Evolutionary conservation across 192 early-diverging fungal genomes (phyloP), one percentile per base, ranked within the genome.

Genomic region (Backusella tarrabulga): DNA sequence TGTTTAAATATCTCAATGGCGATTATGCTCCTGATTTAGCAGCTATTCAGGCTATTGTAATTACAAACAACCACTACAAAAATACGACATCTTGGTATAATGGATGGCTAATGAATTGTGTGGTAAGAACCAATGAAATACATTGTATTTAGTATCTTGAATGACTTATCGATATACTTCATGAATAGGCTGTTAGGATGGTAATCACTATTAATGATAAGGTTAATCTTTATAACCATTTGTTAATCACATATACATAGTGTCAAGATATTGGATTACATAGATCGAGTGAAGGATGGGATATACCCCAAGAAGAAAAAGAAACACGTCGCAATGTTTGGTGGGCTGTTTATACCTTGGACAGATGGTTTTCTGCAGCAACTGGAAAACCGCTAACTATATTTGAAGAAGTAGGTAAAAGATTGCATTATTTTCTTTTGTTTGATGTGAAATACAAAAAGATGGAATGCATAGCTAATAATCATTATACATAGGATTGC

Each of bases 41-140:
- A 1, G 75, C 72, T 19, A 73, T 81, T 8, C 80, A 81, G 38
- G 76, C 80, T 5, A 60, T 77, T 69, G 40, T 81, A 11, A 67
- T 81, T 17, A 69, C 67, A 34, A 76, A 81, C 32, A 81, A 81
- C 21, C 80, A 81, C 21, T 73, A 69, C 36, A 56, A 40, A 19
- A 73, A 77, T 46, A 34, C 75, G 7, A 69, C 77, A 29, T 68
- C 72, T 9, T 74, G 67, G 44, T 75, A 73, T 12, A 75, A 76
- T 34, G 73, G 76, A 15, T 81, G 80, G 80, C 19, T 81, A 50
- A 68, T 81, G 23, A 72, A 72, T 74, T 66, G 72, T 32, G 2
- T 79, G 12, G 75, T 70, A 70, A 70, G 17, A 4, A 32, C 12
- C 23, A 63, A 41, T 40, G 26, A 70, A 70, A 17, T 19, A 44